These are phyloP conservation scores for Melocanna baccifera DNA, from an alignment of 176 grass and related monocot species.

Conservation along the genomic window DNA sequence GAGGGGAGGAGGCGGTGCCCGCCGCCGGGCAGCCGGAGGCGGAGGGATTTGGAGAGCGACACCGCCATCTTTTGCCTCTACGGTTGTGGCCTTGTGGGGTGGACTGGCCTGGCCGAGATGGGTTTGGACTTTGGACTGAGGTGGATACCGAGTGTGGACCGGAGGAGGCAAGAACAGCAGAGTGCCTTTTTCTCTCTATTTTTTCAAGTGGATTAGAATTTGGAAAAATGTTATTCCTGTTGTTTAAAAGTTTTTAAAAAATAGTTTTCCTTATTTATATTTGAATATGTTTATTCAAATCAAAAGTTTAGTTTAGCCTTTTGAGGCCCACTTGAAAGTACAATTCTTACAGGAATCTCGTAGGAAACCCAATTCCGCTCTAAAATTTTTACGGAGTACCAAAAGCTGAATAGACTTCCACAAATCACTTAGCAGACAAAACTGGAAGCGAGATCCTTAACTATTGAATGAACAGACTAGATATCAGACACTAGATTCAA, in stretches of 20 bases:
- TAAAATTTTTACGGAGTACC: neutral
- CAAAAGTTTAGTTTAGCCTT: neutral
- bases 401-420: neutral
- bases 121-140: neutral
- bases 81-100: constrained; percentile 13
- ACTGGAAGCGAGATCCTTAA: neutral
- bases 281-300: neutral
- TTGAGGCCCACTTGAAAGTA: neutral
- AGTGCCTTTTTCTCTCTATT: neutral
- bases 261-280: neutral
- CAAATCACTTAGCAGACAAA: neutral
- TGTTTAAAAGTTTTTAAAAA: neutral
- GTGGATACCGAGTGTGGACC: too few relatives aligned
- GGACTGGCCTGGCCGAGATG: neutral
- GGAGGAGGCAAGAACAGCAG: neutral
- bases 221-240: neutral
- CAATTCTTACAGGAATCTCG: neutral
- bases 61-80: constrained; percentile 50
- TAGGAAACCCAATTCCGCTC: neutral
- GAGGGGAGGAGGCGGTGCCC: constrained; percentile 24
- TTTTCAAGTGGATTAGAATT: neutral
- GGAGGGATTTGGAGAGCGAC: constrained; percentile 53
- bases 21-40: constrained; percentile 29
- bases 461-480: neutral
- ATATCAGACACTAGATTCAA: neutral